Base-by-base conservation (phyloP, 768 basidiomycete genomes). In the Lactifluus piperatus region DNA sequence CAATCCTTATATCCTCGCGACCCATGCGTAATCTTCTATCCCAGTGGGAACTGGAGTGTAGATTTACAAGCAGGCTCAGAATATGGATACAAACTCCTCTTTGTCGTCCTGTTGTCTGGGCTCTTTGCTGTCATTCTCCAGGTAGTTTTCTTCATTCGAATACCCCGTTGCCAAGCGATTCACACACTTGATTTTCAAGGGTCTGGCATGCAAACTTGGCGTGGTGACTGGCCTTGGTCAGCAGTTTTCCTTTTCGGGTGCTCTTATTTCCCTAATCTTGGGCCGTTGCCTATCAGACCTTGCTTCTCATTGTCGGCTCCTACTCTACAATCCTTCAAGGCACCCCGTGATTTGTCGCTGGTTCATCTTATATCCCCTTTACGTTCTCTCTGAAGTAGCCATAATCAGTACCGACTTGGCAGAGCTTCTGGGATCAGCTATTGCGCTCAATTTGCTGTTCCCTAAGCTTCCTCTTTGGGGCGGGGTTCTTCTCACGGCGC, bases 61-160 rank as follows among this genome's bases (percentile, higher is more conserved):
- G 92, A 94, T 73, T 74, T 94, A 8, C 86, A 90, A 71, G 92
- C 92, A 1, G 92, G 92, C 10, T 87, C 88, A 20, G 70, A 84
- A 56, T 94, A 80, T 68, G 93, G 94, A 0, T 97, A 95, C 72
- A 81, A 80, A 60, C 77, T 98, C 30, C 56, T 64, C 30, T 94
- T 95, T 71, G 77, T 91, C 16, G 85, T 98, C 11, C 78, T 97
- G 6, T 69, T 97, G 20, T 76, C 94, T 1, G 92, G 92, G 10
- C 63, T 94, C 8, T 84, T 90, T 56, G 93, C 91, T 16, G 85
- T 88, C 2, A 83, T 89, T 62, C 76, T 94, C 16, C 94, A 97
- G 80, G 88, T 82, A 61, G 18, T 30, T 45, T 32, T 27, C 24
- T n/a, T 32, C 7, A 8, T 22, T 27, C 29, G 11, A 13, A 24